A percentile compares a stretch with the other conserved stretches of the same genome.
phyloP scores from a whole-genome alignment of 2,329 filamentous ascomycete genomes.

The Xylariaceae sp. region DNA sequence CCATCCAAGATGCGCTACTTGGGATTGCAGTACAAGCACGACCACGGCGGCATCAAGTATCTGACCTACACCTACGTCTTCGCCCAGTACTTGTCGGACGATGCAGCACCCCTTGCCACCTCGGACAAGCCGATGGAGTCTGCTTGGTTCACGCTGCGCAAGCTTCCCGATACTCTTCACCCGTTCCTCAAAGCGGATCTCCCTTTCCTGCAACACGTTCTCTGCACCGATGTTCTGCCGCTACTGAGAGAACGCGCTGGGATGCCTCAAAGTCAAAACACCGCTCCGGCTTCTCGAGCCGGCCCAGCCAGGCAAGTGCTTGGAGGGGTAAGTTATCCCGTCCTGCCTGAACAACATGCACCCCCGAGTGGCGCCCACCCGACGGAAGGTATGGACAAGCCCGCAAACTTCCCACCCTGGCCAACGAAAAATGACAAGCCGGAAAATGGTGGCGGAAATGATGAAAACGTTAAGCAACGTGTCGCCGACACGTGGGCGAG shows the following conservation, averaged over 20 bases:
- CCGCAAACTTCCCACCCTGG: no score
- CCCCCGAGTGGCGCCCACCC: no score
- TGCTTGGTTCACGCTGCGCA: conserved; percentile 10
- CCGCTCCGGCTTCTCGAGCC: no score
- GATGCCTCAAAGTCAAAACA: no score
- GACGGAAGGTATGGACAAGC: no score
- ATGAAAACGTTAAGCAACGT: neutral
- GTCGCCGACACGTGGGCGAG: no score
- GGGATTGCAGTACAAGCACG: conserved; percentile 1
- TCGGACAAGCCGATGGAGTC: neutral
- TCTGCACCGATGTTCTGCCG: conserved; percentile 1
- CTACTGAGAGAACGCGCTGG: no score
- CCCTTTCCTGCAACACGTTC: neutral
- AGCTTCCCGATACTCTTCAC: conserved; percentile 4
- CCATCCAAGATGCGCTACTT: conserved; percentile 1
- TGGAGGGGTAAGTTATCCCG: no score
- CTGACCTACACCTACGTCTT: conserved; percentile 13
- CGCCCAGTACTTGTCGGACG: conserved; percentile 11
- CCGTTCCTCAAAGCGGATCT: conserved; percentile 1
- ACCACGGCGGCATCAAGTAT: conserved; percentile 12
- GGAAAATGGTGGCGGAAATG: neutral
- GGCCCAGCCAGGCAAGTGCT: no score
- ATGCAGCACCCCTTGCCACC: conserved; percentile 1
- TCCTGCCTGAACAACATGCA: no score
- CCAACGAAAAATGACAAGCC: no score